Evolutionary conservation across 1,139 yeast species (phyloP).

Genomic region (Saccharomycopsis crataegensis): DNA sequence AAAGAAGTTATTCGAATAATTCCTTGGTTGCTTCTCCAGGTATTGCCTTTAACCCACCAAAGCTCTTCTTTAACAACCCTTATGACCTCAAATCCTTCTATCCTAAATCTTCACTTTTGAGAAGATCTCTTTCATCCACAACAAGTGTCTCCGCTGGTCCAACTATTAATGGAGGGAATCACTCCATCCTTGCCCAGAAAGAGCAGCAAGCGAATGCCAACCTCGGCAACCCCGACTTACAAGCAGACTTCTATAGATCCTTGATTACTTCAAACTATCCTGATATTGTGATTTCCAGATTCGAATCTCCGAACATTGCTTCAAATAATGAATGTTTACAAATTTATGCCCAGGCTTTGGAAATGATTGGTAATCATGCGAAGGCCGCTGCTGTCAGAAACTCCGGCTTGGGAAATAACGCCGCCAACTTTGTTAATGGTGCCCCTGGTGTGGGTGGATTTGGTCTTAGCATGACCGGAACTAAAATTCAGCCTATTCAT

Average conservation of each 20-base stretch:
- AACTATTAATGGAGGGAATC: neutral
- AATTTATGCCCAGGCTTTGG: conserved; percentile 73
- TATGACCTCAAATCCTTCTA: too few relatives aligned
- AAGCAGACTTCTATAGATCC: conserved; percentile 73
- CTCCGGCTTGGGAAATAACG: conserved; percentile 19
- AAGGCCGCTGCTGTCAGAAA: conserved; percentile 45
- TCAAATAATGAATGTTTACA: conserved; percentile 69
- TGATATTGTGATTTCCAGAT: conserved; percentile 85
- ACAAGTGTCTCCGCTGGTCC: too few relatives aligned
- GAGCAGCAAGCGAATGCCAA: conserved; percentile 81
- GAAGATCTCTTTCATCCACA: too few relatives aligned
- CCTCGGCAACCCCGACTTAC: conserved; percentile 57
- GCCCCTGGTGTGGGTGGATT: conserved; percentile 22
- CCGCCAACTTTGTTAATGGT: conserved; percentile 19
- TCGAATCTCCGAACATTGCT: conserved; percentile 87
- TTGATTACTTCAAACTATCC: conserved; percentile 78
- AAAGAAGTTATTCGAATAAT: too few relatives aligned
- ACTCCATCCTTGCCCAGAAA: conserved; percentile 45
- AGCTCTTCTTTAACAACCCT: too few relatives aligned
- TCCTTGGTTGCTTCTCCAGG: too few relatives aligned
- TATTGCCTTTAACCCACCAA: too few relatives aligned
- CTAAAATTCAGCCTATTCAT: conserved; percentile 71
- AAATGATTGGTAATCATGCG: conserved; percentile 65
- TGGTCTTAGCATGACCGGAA: conserved; percentile 27
- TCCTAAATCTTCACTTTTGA: too few relatives aligned